phyloP scores from a whole-genome alignment of 2,329 filamentous ascomycete genomes.

The Dryadomyces quercivorus region DNA sequence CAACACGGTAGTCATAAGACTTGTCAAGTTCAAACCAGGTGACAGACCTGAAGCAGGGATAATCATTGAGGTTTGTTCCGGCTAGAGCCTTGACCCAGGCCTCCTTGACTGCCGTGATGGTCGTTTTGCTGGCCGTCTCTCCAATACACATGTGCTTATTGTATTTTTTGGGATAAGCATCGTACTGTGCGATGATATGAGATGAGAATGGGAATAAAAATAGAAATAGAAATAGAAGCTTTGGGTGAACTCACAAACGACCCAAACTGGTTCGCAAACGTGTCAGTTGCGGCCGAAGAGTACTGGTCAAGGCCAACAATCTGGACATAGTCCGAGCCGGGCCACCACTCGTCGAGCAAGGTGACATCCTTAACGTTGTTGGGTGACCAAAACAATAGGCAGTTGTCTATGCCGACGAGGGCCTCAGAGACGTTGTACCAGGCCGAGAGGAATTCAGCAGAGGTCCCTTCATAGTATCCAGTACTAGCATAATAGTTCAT shows the following conservation, averaged over 20 bases:
- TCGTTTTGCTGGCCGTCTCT: not conserved
- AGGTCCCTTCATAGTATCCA: not conserved
- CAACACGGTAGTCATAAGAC: not conserved
- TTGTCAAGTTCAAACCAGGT: conserved; percentile 1
- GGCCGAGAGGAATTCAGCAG: not conserved
- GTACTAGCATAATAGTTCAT: conserved; percentile 1
- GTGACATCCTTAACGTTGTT: not conserved
- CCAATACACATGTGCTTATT: not conserved
- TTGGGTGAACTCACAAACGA: not conserved
- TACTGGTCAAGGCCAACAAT: not conserved
- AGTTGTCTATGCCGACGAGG: not conserved
- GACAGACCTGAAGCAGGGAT: not conserved
- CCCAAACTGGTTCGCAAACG: conserved; percentile 1
- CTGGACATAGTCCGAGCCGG: not conserved
- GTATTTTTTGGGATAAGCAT: not conserved
- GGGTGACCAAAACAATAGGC: conserved; percentile 1
- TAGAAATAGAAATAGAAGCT: not conserved
- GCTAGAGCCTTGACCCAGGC: not conserved
- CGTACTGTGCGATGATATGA: not conserved
- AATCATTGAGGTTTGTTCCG: not conserved
- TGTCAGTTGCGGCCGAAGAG: not conserved
- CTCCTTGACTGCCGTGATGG: not conserved
- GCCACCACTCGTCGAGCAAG: not conserved
- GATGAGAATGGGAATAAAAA: not conserved
- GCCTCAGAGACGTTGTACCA: not conserved